Base-by-base conservation (phyloP, 768 basidiomycete species). In the Imleria badia region DNA sequence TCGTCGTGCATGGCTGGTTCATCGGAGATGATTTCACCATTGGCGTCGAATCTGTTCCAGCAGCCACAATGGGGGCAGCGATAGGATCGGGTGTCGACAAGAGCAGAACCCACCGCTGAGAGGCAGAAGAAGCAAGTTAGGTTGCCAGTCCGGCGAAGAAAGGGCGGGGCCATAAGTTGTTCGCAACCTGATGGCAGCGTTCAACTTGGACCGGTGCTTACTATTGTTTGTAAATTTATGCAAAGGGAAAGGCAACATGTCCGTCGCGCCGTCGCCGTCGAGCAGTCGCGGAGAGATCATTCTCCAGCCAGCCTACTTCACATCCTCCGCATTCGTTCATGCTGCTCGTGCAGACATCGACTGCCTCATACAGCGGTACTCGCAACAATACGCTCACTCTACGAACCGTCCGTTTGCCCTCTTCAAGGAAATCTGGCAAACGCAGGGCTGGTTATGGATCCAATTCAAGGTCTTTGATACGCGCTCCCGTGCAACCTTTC, bases 1-100 rank as follows among this genome's bases (percentile, higher is more conserved):
- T 92, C 84, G 59, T 91, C 84, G 65, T 91, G 84, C 91, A 94
- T 94, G 1, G 92, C 91, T 17, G 92, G 89, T 51, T 94, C 87
- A 63, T 93, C 87, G 1, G 91, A 91, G 35, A 87, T 62, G 59
- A 95, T 91, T 59, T 92, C 83, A 35, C 92, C 93, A 13, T 75
- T 67, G 47, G 81, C 70, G 61, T 88, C 83, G 65, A 81, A 90
- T 43, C 84, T 80, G 68, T 93, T 94, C 83, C 83, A 84, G 66
- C 87, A 90, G 39, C 73, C 72, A 63, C 90, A 92, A 11, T 80
- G 71, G 13, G 82, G 72, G 59, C 90, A 92, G 50, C 80, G 78
- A 68, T 88, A 91, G 42, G 81, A 79, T 13, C 73, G 76, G 4
- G 78, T 70, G 64, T 87, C 78, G 33, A 68, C 62, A 3, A 82